Base-by-base conservation (phyloP, 768 basidiomycete genomes). In the Nidularia sp. region DNA sequence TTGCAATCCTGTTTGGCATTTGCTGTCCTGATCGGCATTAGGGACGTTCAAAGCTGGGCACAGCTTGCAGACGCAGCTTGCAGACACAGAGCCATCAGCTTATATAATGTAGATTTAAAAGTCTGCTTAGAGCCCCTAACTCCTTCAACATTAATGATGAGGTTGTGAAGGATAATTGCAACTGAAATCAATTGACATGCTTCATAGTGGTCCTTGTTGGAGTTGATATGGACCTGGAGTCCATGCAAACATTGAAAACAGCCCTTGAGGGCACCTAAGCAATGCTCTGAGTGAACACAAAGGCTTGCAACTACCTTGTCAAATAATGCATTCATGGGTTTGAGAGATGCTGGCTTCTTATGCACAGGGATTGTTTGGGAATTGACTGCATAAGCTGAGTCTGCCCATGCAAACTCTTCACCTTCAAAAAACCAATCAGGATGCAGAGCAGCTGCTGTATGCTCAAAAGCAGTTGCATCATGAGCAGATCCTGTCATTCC, bases 251-350 rank as follows among this genome's bases (percentile, higher is more conserved):
- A 59, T 36, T 57, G 57, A 34, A 57, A 70, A 10, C 61, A 47
- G 3, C 62, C 61, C 48, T 70, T 69, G 2, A 70, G 46, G 2
- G 62, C 62, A 35, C 67, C 69, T 62, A 70, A 68, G 47, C 59
- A 62, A 54, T 70, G 68, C 52, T 69, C 66, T 12, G 69, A 70
- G 13, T 45, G 56, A 25, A 69, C 59, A 43, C 57, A 51, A 29
- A 70, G 46, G 43, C 50, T 53, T 18, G 67, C 47, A 3, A 66
- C 53, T 41, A 31, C 13, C 29, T 35, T 49, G 47, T 70, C 66
- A 62, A 68, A 70, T 15, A 57, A 47, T n/a, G 56, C 47, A 56
- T 68, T 68, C 18, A 49, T 47, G 6, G 53, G 59, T 1, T 48
- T 15, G 44, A 49, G 31, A 18, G 63, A 57, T 8, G 62, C 66